These are phyloP conservation scores for Geranium incanum DNA, from an alignment of 441 rosid genomes.

Conservation along the genomic window DNA sequence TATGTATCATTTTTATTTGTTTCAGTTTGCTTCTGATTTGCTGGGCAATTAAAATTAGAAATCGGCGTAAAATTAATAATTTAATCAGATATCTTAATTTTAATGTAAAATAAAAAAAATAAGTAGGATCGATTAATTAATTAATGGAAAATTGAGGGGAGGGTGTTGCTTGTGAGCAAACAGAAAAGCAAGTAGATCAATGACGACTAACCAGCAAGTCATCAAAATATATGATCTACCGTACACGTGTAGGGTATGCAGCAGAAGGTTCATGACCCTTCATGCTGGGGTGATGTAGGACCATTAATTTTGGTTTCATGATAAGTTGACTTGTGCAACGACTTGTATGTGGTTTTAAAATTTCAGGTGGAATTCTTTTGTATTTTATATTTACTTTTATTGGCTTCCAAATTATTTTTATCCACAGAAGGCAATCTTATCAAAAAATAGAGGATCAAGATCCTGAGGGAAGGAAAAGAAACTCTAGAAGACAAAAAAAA, in stretches of 20 bases:
- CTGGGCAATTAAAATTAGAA: background rate
- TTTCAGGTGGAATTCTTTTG: no score
- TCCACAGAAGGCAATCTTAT: no score
- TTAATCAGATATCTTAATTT: background rate
- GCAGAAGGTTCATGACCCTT: background rate
- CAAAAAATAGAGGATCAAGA: no score
- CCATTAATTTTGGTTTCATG: no score
- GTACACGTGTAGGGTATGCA: constrained; percentile 35
- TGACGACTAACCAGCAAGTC: constrained; percentile 10
- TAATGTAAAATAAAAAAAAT: background rate
- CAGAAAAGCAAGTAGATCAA: constrained; percentile 30
- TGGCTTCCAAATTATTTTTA: no score
- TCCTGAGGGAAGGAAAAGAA: no score
- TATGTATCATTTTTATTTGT: background rate
- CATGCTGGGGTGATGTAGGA: background rate
- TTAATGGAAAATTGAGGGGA: background rate
- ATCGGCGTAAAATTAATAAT: no score
- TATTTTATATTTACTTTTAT: no score
- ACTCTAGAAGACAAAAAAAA: no score
- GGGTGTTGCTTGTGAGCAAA: background rate
- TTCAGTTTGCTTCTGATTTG: constrained; percentile 5
- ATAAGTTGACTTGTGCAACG: no score
- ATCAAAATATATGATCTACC: background rate
- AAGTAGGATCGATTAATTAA: background rate
- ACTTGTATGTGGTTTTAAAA: no score